Conservation (phyloP, 2,329 filamentous ascomycete genomes). For the Beauveria asiatica region DNA sequence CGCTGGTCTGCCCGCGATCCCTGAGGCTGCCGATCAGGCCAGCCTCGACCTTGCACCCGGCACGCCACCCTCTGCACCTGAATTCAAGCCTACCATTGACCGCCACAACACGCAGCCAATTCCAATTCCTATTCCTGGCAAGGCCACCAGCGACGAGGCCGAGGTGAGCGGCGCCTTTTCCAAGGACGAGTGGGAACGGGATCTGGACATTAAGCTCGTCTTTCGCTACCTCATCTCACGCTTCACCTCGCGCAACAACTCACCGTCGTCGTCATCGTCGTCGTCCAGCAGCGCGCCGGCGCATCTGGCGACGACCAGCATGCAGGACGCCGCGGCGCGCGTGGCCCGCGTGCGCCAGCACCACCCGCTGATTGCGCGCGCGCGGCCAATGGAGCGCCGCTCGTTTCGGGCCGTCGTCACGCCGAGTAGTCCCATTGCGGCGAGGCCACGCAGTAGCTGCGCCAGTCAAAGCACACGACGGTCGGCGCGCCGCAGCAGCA, state of each 20-base stretch:
- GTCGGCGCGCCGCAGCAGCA: constrained; percentile 57
- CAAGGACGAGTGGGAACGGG: constrained; percentile 86
- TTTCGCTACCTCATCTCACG: constrained; percentile 78
- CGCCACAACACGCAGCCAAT: constrained; percentile 27
- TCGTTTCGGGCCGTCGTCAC: constrained; percentile 45
- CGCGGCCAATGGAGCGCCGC: constrained; percentile 43
- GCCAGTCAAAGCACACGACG: constrained; percentile 80
- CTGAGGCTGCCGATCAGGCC: constrained; percentile 37
- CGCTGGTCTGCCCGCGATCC: constrained; percentile 63
- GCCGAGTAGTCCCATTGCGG: constrained; percentile 38
- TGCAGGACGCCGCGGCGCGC: constrained; percentile 63
- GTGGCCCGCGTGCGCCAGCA: constrained; percentile 80
- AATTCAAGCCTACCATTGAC: constrained; percentile 41
- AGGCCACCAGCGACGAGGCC: constrained; percentile 13
- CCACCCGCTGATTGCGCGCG: constrained; percentile 69
- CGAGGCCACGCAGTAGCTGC: constrained; percentile 57
- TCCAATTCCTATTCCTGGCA: constrained; percentile 27
- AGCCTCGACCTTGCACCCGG: constrained; percentile 1
- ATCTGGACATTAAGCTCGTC: constrained; percentile 83
- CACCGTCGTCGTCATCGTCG: neutral
- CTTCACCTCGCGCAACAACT: constrained; percentile 49
- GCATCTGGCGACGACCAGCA: constrained; percentile 40
- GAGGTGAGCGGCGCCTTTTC: constrained; percentile 35
- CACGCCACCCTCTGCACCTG: constrained; percentile 20
- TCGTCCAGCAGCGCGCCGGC: constrained; percentile 13